phyloP scores from a whole-genome alignment of 2,329 filamentous ascomycete species.

The Ophiostoma sp. region DNA sequence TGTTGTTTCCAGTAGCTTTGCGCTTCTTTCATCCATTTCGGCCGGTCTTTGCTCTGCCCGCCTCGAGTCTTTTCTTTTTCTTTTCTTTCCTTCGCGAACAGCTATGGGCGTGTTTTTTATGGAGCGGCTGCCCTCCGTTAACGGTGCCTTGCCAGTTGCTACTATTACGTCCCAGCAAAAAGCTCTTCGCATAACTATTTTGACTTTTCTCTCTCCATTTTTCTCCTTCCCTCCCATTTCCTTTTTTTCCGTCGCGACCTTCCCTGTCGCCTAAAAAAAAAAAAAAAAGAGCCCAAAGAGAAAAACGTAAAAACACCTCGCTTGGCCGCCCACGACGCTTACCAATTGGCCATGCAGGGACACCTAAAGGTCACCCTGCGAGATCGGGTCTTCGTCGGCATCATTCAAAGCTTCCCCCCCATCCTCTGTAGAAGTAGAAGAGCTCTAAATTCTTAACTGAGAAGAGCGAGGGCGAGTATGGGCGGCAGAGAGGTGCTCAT shows the following conservation, averaged over 20 bases:
- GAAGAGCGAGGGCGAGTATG: background rate
- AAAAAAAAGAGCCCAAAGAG: background rate
- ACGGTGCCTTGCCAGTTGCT: conserved; percentile 10
- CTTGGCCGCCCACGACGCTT: conserved; percentile 14
- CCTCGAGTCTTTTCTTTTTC: background rate
- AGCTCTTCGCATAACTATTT: background rate
- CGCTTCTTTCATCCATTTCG: background rate
- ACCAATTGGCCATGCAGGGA: conserved; percentile 19
- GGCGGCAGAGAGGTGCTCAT: background rate
- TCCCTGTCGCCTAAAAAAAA: background rate
- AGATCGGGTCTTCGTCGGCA: conserved; percentile 23
- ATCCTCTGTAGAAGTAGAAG: background rate
- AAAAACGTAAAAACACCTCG: background rate
- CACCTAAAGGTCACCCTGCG: conserved; percentile 2
- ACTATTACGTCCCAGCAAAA: background rate
- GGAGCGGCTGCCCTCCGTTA: conserved; percentile 19
- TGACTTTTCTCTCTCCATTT: background rate
- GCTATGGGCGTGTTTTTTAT: conserved; percentile 12
- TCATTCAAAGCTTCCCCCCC: background rate
- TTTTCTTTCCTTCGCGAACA: background rate
- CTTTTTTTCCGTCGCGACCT: background rate
- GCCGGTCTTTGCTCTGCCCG: background rate
- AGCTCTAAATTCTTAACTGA: background rate
- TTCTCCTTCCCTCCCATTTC: background rate
- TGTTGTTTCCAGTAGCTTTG: conserved; percentile 3